Evolutionary conservation across 2,329 filamentous ascomycete species (phyloP), one percentile per base, ranked within the genome.

Genomic region (Dryadomyces sulphureus): DNA sequence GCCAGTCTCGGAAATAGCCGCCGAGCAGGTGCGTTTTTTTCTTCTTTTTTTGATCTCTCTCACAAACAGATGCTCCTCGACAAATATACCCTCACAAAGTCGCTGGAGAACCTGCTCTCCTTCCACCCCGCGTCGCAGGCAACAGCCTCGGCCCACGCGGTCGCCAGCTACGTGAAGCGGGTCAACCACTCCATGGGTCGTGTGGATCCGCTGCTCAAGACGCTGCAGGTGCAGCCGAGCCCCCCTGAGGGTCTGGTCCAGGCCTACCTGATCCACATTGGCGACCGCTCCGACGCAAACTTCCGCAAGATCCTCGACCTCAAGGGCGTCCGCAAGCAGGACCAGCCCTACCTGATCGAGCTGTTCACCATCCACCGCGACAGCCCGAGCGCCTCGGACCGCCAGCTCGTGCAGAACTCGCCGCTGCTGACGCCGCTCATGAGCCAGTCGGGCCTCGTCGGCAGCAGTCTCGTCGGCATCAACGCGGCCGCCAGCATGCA

Each of bases 211-310:
- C 75, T 98, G 20, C 81, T 98, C 55, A 98, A 98, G 65, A 96
- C 92, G 2, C 75, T 98, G 3, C 92, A 98, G 69, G 90, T 98
- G 41, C 86, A 86, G 24, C 79, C 89, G 2, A 85, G 84, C 5
- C 92, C 92, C 0, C 84, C 90, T 0, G 92, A 98, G 67, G 90
- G 86, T 2, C 76, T 98, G 4, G 89, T 98, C 0, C 90, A 96
- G 65, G 92, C 92, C 30, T 98, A 98, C 61, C 79, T 98, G 30
- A 94, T 96, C 62, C 92, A 96, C 65, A 92, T 98, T 53, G 88
- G 79, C 54, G 92, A 98, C 68, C 81, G 84, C 47, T 94, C 84
- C 52, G 92, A 96, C 60, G 76, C 78, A 56, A 98, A 98, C 65
- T 98, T 98, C 74, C 81, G 81, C 59, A 96, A 95, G 65, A 84